Conservation (phyloP, 2,329 filamentous ascomycete species). For the Xylariaceae sp. region DNA sequence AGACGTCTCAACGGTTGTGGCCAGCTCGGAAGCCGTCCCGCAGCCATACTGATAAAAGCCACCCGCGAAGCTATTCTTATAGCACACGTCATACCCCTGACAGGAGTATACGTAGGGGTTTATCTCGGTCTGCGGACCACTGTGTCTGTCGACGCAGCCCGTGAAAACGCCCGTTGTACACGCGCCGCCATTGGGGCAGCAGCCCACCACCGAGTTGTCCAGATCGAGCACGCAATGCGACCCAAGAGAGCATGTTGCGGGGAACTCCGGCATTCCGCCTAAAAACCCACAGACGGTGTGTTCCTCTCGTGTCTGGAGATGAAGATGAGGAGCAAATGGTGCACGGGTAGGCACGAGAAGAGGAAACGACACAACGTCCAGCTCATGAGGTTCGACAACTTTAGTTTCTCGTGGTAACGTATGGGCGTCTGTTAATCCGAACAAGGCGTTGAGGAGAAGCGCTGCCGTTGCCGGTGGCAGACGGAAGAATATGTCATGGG, state of each 20-base stretch:
- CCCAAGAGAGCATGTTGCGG: conserved; percentile 53
- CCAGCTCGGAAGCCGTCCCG: conserved; percentile 44
- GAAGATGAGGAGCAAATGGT: conserved; percentile 32
- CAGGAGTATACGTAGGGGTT: conserved; percentile 56
- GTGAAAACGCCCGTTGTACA: conserved; percentile 55
- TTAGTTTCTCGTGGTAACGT: conserved; percentile 39
- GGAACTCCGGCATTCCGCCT: conserved; percentile 45
- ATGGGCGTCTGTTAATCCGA: conserved; percentile 34
- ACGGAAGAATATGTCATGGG: conserved; percentile 32
- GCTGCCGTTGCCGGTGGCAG: conserved; percentile 34
- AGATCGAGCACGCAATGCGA: conserved; percentile 54
- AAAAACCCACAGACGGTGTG: conserved; percentile 57
- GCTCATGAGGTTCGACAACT: conserved; percentile 34
- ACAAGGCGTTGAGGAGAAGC: conserved; percentile 34
- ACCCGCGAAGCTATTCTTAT: conserved; percentile 50
- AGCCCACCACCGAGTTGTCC: conserved; percentile 46
- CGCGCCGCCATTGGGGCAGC: conserved; percentile 48
- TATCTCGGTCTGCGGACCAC: conserved; percentile 43
- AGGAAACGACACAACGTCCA: conserved; percentile 40
- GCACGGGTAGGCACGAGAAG: conserved; percentile 39
- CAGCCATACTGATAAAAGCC: conserved; percentile 55
- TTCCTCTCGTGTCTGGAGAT: conserved; percentile 38
- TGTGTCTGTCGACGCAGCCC: conserved; percentile 50
- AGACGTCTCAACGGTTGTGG: conserved; percentile 44
- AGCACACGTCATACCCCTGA: conserved; percentile 47